Conservation (phyloP, 163 green algal species). For the Volvox carteri region DNA sequence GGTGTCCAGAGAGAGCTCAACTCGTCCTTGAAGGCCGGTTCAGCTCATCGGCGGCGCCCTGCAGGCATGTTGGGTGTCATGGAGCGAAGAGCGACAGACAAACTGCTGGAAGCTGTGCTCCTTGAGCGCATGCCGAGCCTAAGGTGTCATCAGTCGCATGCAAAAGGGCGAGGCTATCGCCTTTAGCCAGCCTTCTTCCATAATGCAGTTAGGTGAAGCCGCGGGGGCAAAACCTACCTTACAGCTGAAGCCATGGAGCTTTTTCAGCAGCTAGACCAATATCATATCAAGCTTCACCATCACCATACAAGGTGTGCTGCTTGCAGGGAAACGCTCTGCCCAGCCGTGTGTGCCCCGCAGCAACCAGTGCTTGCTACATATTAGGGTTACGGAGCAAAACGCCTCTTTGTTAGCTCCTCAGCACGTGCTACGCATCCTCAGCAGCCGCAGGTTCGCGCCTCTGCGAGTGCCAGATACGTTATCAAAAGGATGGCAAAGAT, state of each 20-base stretch:
- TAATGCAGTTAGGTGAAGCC: background rate
- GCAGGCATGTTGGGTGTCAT: background rate
- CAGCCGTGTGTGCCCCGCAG: background rate
- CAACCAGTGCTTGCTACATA: background rate
- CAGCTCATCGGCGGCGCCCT: background rate
- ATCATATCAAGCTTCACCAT: background rate
- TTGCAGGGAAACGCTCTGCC: background rate
- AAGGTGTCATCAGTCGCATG: background rate
- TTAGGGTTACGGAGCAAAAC: background rate
- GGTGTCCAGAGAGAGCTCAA: background rate
- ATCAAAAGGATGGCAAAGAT: no score
- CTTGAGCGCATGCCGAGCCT: no score
- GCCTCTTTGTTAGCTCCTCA: background rate
- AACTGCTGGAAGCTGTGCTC: no score
- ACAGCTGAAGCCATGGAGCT: background rate
- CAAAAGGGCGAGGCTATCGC: background rate
- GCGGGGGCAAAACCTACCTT: background rate
- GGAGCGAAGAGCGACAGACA: no score
- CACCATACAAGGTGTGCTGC: background rate
- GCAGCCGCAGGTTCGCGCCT: background rate
- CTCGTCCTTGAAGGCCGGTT: background rate
- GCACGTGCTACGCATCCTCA: background rate
- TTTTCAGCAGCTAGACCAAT: background rate
- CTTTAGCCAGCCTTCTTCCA: background rate
- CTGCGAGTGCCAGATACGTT: conserved; percentile 7